A percentile compares a stretch with the other conserved stretches of the same genome.
phyloP scores from a whole-genome alignment of 768 basidiomycete genomes.

The Aureoboletus auriporus region DNA sequence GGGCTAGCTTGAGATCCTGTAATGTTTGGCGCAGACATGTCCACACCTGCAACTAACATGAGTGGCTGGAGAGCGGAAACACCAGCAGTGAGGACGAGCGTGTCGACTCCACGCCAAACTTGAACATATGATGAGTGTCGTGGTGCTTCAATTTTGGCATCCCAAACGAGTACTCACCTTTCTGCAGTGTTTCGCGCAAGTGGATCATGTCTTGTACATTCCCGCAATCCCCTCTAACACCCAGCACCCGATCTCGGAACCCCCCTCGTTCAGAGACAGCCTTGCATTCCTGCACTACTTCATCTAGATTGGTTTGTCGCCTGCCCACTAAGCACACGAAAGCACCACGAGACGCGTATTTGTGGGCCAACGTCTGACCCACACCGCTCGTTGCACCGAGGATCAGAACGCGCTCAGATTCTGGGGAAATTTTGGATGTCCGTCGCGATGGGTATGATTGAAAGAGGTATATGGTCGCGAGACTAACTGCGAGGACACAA shows the following conservation, averaged over 20 bases:
- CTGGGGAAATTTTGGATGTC: slow-evolving; percentile 34
- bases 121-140: slow-evolving; percentile 1
- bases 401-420: slow-evolving; percentile 69
- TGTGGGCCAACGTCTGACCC: slow-evolving; percentile 63
- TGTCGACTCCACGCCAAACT: slow-evolving; percentile 86
- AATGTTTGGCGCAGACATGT: slow-evolving; percentile 28
- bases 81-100: slow-evolving; percentile 76
- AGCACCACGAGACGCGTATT: slow-evolving; percentile 75
- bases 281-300: slow-evolving; percentile 60
- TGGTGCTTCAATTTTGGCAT: background rate
- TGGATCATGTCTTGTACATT: slow-evolving; percentile 62
- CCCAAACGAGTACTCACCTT: slow-evolving; percentile 36
- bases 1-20: slow-evolving; percentile 37
- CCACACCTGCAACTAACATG: slow-evolving; percentile 62
- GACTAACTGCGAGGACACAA: slow-evolving; percentile 10
- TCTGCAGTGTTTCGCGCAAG: slow-evolving; percentile 48
- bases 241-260: slow-evolving; percentile 38
- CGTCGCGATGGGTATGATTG: slow-evolving; percentile 20
- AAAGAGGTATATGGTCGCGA: slow-evolving; percentile 18
- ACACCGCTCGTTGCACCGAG: slow-evolving; percentile 85
- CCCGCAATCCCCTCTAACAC: slow-evolving; percentile 60
- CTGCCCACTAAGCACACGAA: slow-evolving; percentile 72
- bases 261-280: slow-evolving; percentile 17
- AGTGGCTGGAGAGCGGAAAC: slow-evolving; percentile 79
- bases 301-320: slow-evolving; percentile 47